These are phyloP conservation scores for Bipolaris victoriae DNA, from an alignment of 2,329 filamentous ascomycete species.

Conservation along the genomic window DNA sequence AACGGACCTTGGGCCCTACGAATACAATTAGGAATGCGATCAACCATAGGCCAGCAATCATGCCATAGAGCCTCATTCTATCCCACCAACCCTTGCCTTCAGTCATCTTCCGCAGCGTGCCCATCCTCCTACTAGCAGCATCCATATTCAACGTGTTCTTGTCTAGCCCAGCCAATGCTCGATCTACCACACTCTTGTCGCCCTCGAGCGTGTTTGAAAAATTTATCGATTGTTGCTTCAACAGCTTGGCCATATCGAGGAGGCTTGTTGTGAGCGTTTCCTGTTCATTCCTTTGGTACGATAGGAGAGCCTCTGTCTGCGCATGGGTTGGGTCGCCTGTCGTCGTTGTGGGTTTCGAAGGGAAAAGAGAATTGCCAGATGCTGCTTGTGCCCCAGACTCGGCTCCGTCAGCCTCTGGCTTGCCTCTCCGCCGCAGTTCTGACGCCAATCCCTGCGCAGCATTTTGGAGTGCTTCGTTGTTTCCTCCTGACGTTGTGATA, in stretches of 20 bases:
- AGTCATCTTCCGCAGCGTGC: slow-evolving; percentile 75
- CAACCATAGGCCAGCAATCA: slow-evolving; percentile 84
- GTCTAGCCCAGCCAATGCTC: slow-evolving; percentile 76
- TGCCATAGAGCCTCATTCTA: slow-evolving; percentile 79
- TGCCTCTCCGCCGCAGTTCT: slow-evolving; percentile 42
- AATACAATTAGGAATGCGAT: slow-evolving; percentile 80
- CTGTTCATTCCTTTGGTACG: slow-evolving; percentile 80
- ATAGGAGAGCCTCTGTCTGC: slow-evolving; percentile 70
- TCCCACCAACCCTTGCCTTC: slow-evolving; percentile 91
- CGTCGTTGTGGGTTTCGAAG: slow-evolving; percentile 38
- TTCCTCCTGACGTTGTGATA: slow-evolving; percentile 32
- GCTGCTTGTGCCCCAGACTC: slow-evolving; percentile 30
- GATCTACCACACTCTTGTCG: slow-evolving; percentile 72
- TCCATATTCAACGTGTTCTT: slow-evolving; percentile 78
- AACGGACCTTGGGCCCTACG: slow-evolving; percentile 84
- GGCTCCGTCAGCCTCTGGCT: slow-evolving; percentile 24
- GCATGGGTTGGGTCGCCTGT: slow-evolving; percentile 36
- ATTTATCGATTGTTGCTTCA: slow-evolving; percentile 75
- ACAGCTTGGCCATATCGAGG: slow-evolving; percentile 75
- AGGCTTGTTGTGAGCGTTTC: slow-evolving; percentile 81
- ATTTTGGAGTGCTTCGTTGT: slow-evolving; percentile 42
- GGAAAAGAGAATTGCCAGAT: slow-evolving; percentile 51
- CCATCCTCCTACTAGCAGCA: slow-evolving; percentile 77
- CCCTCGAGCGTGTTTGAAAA: slow-evolving; percentile 77
- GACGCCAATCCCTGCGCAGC: slow-evolving; percentile 45